phyloP scores from a whole-genome alignment of 192 early-diverging fungal species.

The Jimgerdemannia flammicorona region DNA sequence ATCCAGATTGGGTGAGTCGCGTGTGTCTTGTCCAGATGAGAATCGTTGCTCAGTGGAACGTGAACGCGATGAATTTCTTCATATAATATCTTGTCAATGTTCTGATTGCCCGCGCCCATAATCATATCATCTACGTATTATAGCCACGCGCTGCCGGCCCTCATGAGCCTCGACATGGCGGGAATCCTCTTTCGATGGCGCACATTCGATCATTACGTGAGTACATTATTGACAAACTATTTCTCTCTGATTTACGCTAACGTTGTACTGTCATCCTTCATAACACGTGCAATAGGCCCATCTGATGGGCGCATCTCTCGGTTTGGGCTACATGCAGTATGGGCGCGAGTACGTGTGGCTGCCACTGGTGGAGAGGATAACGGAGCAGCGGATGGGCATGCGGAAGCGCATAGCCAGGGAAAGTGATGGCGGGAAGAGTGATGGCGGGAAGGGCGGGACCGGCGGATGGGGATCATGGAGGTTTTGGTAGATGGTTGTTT shows the following conservation, averaged over 20 bases:
- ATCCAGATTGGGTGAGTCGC: constrained; percentile 26
- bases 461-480: no score
- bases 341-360: constrained; percentile 43
- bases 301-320: constrained; percentile 61
- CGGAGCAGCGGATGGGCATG: no score
- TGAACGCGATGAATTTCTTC: neutral
- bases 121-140: constrained; percentile 10
- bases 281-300: constrained; percentile 42
- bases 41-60: no score
- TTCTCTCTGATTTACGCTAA: neutral
- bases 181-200: constrained; percentile 73
- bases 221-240: constrained; percentile 10
- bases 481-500: no score
- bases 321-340: constrained; percentile 52
- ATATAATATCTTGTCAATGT: constrained; percentile 3
- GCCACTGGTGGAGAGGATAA: constrained; percentile 19
- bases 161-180: constrained; percentile 68
- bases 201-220: constrained; percentile 74
- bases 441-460: no score
- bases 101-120: no score
- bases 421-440: no score
- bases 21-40: neutral
- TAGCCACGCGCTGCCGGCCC: constrained; percentile 59
- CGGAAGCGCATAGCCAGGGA: no score
- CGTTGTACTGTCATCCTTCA: neutral